Evolutionary conservation across 2,329 filamentous ascomycete species (phyloP).

Genomic region (Sphaerostilbella broomeana): DNA sequence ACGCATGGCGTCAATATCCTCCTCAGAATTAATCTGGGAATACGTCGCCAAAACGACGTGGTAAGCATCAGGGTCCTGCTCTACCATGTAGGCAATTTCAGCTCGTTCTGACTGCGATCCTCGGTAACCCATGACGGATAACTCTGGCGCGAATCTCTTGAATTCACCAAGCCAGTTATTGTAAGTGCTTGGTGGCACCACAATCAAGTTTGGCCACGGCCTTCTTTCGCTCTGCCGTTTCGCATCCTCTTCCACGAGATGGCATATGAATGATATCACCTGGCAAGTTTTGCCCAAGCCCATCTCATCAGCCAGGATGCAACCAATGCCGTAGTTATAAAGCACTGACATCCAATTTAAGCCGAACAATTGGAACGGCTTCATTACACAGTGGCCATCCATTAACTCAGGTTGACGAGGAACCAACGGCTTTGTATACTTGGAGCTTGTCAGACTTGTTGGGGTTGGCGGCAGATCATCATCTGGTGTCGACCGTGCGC

Average conservation of each 20-base stretch:
- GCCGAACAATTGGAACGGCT: slow-evolving; percentile 89
- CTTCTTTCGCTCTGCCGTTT: slow-evolving; percentile 22
- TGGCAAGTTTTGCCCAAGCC: slow-evolving; percentile 94
- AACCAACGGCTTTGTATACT: slow-evolving; percentile 38
- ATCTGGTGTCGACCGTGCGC: slow-evolving; percentile 25
- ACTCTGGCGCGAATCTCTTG: slow-evolving; percentile 69
- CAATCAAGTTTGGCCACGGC: slow-evolving; percentile 69
- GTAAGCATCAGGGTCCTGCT: slow-evolving; percentile 59
- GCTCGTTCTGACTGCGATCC: slow-evolving; percentile 62
- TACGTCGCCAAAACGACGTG: slow-evolving; percentile 56
- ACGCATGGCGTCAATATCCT: slow-evolving; percentile 46
- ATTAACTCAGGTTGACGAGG: slow-evolving; percentile 67
- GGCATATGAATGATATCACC: slow-evolving; percentile 84
- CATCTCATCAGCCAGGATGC: slow-evolving; percentile 97
- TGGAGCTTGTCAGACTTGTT: slow-evolving; percentile 29
- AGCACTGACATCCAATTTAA: slow-evolving; percentile 90
- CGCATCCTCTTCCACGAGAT: slow-evolving; percentile 63
- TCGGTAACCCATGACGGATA: slow-evolving; percentile 66
- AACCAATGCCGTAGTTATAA: slow-evolving; percentile 71
- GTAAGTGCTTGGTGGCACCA: slow-evolving; percentile 88
- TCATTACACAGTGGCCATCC: slow-evolving; percentile 69
- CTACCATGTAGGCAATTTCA: slow-evolving; percentile 58
- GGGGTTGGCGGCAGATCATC: slow-evolving; percentile 37
- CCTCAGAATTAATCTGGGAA: slow-evolving; percentile 48
- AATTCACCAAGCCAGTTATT: slow-evolving; percentile 97